Conservation (phyloP, 2,329 filamentous ascomycete genomes). For the Neofusicoccum sp. region DNA sequence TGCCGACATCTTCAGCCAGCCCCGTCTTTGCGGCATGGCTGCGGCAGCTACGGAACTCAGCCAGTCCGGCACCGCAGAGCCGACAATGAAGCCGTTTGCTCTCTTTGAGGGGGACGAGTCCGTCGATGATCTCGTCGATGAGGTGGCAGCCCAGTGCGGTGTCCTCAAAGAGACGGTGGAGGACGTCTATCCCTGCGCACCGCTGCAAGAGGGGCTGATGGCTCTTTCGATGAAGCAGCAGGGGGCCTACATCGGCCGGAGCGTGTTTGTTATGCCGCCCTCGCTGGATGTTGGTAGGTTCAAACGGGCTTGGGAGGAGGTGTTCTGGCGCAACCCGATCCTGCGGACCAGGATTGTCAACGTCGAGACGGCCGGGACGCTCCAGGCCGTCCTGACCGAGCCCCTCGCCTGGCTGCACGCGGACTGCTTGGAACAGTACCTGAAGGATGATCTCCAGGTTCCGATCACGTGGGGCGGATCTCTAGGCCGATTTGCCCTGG, state of each 20-base stretch:
- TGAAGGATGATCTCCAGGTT: slow-evolving; percentile 33
- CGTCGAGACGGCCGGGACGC: slow-evolving; percentile 29
- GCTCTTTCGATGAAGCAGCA: slow-evolving; percentile 52
- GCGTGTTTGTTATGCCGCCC: slow-evolving; percentile 24
- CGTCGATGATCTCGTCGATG: slow-evolving; percentile 25
- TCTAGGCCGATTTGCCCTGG: slow-evolving; percentile 39
- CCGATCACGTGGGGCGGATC: slow-evolving; percentile 40
- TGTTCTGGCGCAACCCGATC: slow-evolving; percentile 45
- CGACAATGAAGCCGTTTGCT: neutral
- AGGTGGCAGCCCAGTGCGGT: neutral
- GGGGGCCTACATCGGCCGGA: slow-evolving; percentile 51
- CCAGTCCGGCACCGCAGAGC: neutral
- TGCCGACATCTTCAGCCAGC: slow-evolving; percentile 24
- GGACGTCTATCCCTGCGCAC: slow-evolving; percentile 56
- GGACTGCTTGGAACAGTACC: slow-evolving; percentile 21
- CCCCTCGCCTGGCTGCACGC: slow-evolving; percentile 18
- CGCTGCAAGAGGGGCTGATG: slow-evolving; percentile 56
- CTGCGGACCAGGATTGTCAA: slow-evolving; percentile 46
- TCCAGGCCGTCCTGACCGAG: slow-evolving; percentile 32
- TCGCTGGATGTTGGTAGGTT: slow-evolving; percentile 33
- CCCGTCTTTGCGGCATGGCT: slow-evolving; percentile 21
- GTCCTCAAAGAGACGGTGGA: slow-evolving; percentile 31
- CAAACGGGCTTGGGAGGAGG: slow-evolving; percentile 46
- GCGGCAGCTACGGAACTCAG: slow-evolving; percentile 23
- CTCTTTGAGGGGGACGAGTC: neutral